These are phyloP conservation scores for Candida taoyuanica DNA, from an alignment of 805 yeast genomes.

Conservation along the genomic window DNA sequence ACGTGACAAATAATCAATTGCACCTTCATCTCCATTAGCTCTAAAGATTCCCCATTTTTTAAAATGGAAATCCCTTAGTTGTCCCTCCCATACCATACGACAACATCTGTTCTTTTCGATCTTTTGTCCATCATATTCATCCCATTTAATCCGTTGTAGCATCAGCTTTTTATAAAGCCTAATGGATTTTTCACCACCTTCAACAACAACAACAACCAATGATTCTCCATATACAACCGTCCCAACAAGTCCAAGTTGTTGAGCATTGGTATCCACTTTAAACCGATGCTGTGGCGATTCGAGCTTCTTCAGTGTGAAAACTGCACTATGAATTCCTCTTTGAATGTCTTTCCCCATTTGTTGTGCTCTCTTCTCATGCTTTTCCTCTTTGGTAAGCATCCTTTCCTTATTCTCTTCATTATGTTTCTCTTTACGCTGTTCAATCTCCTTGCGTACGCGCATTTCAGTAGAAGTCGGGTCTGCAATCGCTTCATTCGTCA, in stretches of 20 bases:
- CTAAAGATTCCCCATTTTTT: slow-evolving; percentile 65
- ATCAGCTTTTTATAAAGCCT: slow-evolving; percentile 61
- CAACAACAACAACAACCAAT: slow-evolving; percentile 60
- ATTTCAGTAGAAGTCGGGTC: slow-evolving; percentile 88
- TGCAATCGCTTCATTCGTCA: slow-evolving; percentile 77
- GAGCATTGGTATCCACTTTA: slow-evolving; percentile 78
- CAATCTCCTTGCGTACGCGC: slow-evolving; percentile 64
- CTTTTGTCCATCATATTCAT: slow-evolving; percentile 32
- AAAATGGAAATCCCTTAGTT: slow-evolving; percentile 47
- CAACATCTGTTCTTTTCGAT: slow-evolving; percentile 43
- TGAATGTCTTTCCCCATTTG: slow-evolving; percentile 46
- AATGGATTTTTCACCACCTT: slow-evolving; percentile 65
- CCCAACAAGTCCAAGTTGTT: slow-evolving; percentile 66
- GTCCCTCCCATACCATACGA: slow-evolving; percentile 67
- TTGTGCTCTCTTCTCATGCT: slow-evolving; percentile 41
- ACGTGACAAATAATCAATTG: slow-evolving; percentile 42
- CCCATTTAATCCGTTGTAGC: slow-evolving; percentile 66
- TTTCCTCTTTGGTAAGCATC: slow-evolving; percentile 54
- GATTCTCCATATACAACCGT: slow-evolving; percentile 36
- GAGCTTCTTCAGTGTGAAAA: slow-evolving; percentile 51
- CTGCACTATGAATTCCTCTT: slow-evolving; percentile 52
- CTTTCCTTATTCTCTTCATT: slow-evolving; percentile 56
- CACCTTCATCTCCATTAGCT: slow-evolving; percentile 45
- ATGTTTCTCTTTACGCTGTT: slow-evolving; percentile 56
- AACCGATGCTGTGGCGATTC: slow-evolving; percentile 62